phyloP scores from a whole-genome alignment of 139 green algal genomes.

The Eudorina sp. region DNA sequence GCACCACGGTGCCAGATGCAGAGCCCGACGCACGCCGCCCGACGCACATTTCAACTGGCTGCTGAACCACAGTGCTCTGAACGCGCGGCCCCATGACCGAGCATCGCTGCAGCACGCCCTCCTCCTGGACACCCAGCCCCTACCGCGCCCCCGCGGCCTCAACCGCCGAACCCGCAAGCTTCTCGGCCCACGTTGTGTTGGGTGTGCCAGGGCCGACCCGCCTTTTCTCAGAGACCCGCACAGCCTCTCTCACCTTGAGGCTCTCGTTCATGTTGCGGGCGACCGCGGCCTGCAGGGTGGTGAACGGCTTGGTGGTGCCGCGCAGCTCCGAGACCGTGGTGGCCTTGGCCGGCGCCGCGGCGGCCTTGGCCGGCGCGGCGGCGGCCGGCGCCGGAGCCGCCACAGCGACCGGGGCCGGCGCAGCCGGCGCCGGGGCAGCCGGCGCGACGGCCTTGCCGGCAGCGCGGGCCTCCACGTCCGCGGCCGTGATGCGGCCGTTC shows the following conservation, averaged over 20 bases:
- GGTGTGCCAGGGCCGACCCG: too few relatives aligned
- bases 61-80: too few relatives aligned
- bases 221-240: too few relatives aligned
- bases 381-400: slow-evolving; percentile 55
- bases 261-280: slow-evolving; percentile 95
- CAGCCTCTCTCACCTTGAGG: slow-evolving; percentile 80
- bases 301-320: slow-evolving; percentile 94
- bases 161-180: too few relatives aligned
- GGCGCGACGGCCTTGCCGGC: slow-evolving; percentile 66
- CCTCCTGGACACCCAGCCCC: too few relatives aligned
- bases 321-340: slow-evolving; percentile 85
- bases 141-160: too few relatives aligned
- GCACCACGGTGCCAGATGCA: too few relatives aligned
- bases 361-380: slow-evolving; percentile 52
- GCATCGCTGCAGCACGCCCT: too few relatives aligned
- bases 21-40: too few relatives aligned
- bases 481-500: slow-evolving; percentile 93
- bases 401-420: slow-evolving; percentile 64
- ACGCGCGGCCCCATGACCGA: too few relatives aligned
- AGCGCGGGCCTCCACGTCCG: slow-evolving; percentile 88
- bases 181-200: too few relatives aligned
- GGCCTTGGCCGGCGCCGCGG: slow-evolving; percentile 40
- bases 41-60: too few relatives aligned
- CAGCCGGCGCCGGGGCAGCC: slow-evolving; percentile 59
- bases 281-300: slow-evolving; percentile 91